Conservation (phyloP, 345 rosid species). For the Eucalyptus viminalis region DNA sequence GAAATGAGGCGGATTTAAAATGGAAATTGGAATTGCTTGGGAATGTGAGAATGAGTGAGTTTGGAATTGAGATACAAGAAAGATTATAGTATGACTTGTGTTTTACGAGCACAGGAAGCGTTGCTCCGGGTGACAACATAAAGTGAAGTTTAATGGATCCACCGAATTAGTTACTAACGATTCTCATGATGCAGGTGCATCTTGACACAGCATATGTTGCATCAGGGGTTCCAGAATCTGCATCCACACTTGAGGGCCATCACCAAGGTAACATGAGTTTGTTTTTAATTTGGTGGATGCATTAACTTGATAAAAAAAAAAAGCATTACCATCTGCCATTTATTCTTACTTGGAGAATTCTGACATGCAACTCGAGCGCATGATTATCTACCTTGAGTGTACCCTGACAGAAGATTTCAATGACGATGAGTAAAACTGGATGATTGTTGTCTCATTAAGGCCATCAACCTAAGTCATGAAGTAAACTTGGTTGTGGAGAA, state of each 20-base stretch:
- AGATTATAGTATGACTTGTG: background rate
- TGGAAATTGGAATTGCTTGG: too few relatives aligned
- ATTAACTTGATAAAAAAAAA: background rate
- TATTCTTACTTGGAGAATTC: background rate
- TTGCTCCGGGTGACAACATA: background rate
- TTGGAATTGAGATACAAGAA: rapidly evolving
- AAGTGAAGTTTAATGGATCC: background rate
- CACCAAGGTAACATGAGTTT: background rate
- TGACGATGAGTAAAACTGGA: background rate
- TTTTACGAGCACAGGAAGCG: background rate
- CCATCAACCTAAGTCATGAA: background rate
- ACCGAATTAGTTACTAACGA: background rate
- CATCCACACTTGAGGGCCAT: background rate
- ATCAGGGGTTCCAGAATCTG: background rate
- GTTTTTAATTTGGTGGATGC: background rate
- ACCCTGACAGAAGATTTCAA: background rate
- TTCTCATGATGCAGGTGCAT: background rate
- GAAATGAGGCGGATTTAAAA: too few relatives aligned
- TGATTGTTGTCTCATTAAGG: background rate
- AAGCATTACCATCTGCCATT: background rate
- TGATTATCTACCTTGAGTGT: background rate
- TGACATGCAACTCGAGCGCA: background rate
- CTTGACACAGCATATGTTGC: background rate
- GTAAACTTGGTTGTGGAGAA: background rate
- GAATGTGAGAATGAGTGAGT: too few relatives aligned